Evolutionary conservation across 148 eudicot genomes (phyloP), one percentile per base, ranked within the genome.

Genomic region (Fallopia convolvulus): DNA sequence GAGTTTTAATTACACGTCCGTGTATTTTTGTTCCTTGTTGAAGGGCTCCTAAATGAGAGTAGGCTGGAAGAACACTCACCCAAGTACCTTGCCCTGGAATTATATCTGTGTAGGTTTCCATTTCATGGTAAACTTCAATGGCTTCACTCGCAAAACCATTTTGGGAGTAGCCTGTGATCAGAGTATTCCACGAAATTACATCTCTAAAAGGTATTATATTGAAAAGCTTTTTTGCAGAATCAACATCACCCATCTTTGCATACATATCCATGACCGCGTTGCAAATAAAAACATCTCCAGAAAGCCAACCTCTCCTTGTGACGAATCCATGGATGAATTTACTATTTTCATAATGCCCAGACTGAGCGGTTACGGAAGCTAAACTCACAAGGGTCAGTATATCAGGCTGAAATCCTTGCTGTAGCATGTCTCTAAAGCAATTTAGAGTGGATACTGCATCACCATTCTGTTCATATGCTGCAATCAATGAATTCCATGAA

Each of bases 251-350:
- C 84, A 88, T 78, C 77, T 92, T 90, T 6, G 93, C 89, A 79
- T 92, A 92, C 97, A 92, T 92, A 78, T 92, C 91, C 56, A 90
- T 77, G 72, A 90, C 68, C 8, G 91, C 90, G 79, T 90, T 92
- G 41, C 90, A 89, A 79, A 88, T 77, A 18, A 87, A 75, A 30
- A 84, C 71, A 78, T 85, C 87, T 30, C 85, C 83, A 49, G 49
- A 46, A 77, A 87, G 83, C 88, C 89, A 90, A 74, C 74, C 80
- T 83, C 86, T 90, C 82, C 87, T 88, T 46, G 81, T 73, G 13
- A 87, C 70, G 75, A 81, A 90, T 47, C 88, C 90, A 75, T 92
- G 97, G 77, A 92, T 80, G 77, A 84, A 85, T 78, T 78, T 86
- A 70, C 92, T 79, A 52, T 77, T 82, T 76, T 42, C 79, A 75